Evolutionary conservation across 2,329 filamentous ascomycete genomes (phyloP).

Genomic region (Pseudogymnoascus sp.): DNA sequence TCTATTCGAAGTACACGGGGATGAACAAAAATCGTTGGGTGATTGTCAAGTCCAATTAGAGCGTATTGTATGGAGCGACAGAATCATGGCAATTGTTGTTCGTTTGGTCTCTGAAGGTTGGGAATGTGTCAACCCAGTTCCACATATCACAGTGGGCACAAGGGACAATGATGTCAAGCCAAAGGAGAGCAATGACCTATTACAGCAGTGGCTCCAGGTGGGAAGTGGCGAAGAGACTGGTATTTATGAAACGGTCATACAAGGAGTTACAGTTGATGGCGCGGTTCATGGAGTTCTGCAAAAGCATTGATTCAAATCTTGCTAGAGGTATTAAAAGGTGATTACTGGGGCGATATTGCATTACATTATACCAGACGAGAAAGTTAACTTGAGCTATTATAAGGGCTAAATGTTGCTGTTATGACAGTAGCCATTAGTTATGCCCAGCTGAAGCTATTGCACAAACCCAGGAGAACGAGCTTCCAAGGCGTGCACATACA

Average conservation of each 20-base stretch:
- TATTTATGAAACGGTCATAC: slow-evolving; percentile 26
- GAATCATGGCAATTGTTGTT: slow-evolving; percentile 87
- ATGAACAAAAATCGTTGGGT: slow-evolving; percentile 50
- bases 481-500: not conserved
- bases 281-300: slow-evolving; percentile 23
- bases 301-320: not conserved
- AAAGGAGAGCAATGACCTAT: slow-evolving; percentile 83
- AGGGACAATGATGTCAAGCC: slow-evolving; percentile 69
- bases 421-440: not conserved
- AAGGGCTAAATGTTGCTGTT: not conserved
- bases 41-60: slow-evolving; percentile 58
- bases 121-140: slow-evolving; percentile 67
- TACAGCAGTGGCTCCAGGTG: slow-evolving; percentile 65
- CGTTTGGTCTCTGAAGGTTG: slow-evolving; percentile 58
- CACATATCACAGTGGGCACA: slow-evolving; percentile 89
- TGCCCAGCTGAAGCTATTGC: not conserved
- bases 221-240: slow-evolving; percentile 34
- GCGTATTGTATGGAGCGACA: slow-evolving; percentile 72
- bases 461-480: not conserved
- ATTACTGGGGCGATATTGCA: not conserved
- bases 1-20: slow-evolving; percentile 42
- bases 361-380: not conserved
- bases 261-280: slow-evolving; percentile 24
- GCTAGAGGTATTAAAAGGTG: not conserved
- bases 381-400: not conserved